A percentile compares a stretch with the other conserved stretches of the same genome.
These are phyloP conservation scores for Amanita thiersii DNA, from an alignment of 768 basidiomycete species.

Conservation along the genomic window DNA sequence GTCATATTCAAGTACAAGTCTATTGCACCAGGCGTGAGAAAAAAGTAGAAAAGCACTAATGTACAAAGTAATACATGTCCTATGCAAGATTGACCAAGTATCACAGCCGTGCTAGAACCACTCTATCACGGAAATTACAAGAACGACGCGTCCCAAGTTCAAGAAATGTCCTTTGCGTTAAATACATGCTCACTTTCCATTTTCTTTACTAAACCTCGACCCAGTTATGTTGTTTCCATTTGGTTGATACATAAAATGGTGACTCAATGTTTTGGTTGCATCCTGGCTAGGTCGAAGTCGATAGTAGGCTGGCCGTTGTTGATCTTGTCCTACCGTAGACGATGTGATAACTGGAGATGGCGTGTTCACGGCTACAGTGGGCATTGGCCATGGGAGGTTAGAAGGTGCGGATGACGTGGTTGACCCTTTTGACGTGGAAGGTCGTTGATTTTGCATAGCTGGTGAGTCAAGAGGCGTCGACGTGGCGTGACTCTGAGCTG, in stretches of 20 bases:
- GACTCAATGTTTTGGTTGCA: conserved; percentile 15
- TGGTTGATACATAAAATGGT: conserved; percentile 40
- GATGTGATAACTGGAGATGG: conserved; percentile 45
- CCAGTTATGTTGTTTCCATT: conserved; percentile 22
- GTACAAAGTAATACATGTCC: neutral
- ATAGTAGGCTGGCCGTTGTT: conserved; percentile 46
- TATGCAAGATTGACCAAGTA: too few relatives aligned
- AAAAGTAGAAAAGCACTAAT: neutral
- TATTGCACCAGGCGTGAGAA: neutral
- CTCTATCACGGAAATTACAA: conserved; percentile 2
- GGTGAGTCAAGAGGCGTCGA: conserved; percentile 46
- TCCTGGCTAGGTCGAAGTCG: conserved; percentile 31
- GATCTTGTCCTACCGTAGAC: conserved; percentile 28
- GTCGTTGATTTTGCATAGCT: conserved; percentile 38
- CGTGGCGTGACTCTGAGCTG: conserved; percentile 29
- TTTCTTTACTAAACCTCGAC: conserved; percentile 21
- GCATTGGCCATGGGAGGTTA: conserved; percentile 61
- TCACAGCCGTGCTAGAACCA: too few relatives aligned
- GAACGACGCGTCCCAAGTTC: conserved; percentile 6
- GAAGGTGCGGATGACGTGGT: conserved; percentile 18
- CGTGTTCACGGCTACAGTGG: conserved; percentile 56
- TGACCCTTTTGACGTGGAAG: conserved; percentile 23
- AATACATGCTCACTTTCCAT: conserved; percentile 19
- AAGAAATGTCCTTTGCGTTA: neutral
- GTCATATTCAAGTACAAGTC: conserved; percentile 8